phyloP scores from a whole-genome alignment of 306 rosid species.

The Calophaca sinica region DNA sequence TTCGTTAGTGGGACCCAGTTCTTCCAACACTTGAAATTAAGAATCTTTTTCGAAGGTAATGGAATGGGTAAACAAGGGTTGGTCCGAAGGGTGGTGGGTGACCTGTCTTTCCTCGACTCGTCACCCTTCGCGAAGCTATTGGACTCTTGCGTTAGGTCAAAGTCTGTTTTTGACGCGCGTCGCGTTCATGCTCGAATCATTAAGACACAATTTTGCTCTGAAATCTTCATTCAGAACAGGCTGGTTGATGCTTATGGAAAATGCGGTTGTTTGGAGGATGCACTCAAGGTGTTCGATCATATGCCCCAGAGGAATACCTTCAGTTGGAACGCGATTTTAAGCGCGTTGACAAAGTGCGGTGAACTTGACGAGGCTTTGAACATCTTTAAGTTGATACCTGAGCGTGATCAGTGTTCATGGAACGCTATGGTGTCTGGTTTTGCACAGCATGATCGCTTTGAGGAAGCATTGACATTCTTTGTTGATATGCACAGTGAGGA shows the following conservation, averaged over 20 bases:
- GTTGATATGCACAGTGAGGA: constrained; percentile 55
- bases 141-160: constrained; percentile 55
- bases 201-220: constrained; percentile 55
- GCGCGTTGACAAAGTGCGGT: constrained; percentile 47
- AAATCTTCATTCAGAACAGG: constrained; percentile 57
- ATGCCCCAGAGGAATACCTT: constrained; percentile 57
- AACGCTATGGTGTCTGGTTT: constrained; percentile 61
- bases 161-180: constrained; percentile 42
- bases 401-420: constrained; percentile 69
- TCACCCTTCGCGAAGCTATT: constrained; percentile 56
- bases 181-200: constrained; percentile 55
- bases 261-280: constrained; percentile 49
- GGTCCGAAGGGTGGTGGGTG: constrained; percentile 50
- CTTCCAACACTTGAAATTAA: constrained; percentile 19
- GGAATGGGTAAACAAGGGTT: constrained; percentile 56
- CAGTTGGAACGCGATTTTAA: constrained; percentile 57
- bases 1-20: constrained; percentile 25
- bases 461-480: constrained; percentile 55
- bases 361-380: constrained; percentile 56
- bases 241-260: constrained; percentile 57
- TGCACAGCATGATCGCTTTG: constrained; percentile 51
- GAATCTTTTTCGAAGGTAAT: constrained; percentile 32
- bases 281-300: constrained; percentile 53
- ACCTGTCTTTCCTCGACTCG: constrained; percentile 51
- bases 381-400: constrained; percentile 55